Evolutionary conservation across 768 basidiomycete species (phyloP), one percentile per base, ranked within the genome.

Genomic region (Lentinula lateritia): DNA sequence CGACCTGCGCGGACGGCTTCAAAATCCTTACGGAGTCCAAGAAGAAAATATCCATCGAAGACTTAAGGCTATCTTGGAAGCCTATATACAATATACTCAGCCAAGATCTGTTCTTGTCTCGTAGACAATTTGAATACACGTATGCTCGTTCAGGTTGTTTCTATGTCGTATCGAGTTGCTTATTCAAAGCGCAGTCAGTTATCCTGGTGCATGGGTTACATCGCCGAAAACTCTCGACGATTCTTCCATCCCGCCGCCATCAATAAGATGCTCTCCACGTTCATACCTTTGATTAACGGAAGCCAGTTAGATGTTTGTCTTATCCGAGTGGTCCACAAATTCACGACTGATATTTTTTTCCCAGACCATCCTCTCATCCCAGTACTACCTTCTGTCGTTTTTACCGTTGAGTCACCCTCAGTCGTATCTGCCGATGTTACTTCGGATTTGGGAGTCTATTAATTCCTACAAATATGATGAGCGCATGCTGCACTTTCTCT

Each of bases 381-480:
- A 95, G 72, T 92, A 90, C 68, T 93, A 92, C 74, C 77, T 95
- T 68, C 80, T 89, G 65, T 90, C 90, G 39, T 95, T 95, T 75
- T 80, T 96, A 53, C 94, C 94, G 2, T 78, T 90, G 62, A 84
- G 85, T 6, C 92, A 94, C 69, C 92, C 92, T 36, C 90, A 93
- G 74, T 83, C 83, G 50, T 95, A 94, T 78, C 80, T 86, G 58
- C 89, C 84, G 57, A 89, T 90, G 82, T 79, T 94, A 58, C 91
- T 95, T 76, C 86, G 89, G 58, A 69, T 93, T 50, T 95, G 93
- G 92, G 88, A 91, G 73, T 89, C 91, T 12, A 78, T 95, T 68
- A 93, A 94, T 75, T 92, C 91, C 61, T 91, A 91, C 72, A 83
- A 88, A 73, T 95, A 87, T 76, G 93, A 95, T 78, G 93, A 93